Evolutionary conservation across 1,284 basidiomycete genomes (phyloP).

Genomic region (Coniophora puteana): DNA sequence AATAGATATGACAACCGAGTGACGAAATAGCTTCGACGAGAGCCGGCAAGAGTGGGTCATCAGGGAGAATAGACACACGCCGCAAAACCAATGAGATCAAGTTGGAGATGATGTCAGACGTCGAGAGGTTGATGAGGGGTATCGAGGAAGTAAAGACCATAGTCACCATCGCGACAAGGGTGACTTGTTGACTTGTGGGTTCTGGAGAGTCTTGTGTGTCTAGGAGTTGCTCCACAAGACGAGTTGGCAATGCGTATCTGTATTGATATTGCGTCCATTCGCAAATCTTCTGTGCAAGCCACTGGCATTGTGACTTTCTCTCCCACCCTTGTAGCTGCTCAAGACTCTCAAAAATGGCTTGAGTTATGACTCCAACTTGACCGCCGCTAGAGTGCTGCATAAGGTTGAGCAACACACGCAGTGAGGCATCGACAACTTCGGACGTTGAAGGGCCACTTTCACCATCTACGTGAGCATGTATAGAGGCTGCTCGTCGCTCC

Average conservation of each 20-base stretch:
- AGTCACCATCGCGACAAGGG: constrained; percentile 83
- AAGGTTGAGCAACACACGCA: constrained; percentile 73
- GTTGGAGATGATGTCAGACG: constrained; percentile 83
- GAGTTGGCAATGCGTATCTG: constrained; percentile 85
- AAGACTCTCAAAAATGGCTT: constrained; percentile 66
- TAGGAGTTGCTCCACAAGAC: constrained; percentile 79
- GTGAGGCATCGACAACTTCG: constrained; percentile 74
- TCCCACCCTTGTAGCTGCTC: constrained; percentile 67
- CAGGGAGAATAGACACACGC: constrained; percentile 57
- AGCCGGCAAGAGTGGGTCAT: constrained; percentile 68
- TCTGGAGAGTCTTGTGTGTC: constrained; percentile 59
- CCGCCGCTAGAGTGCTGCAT: constrained; percentile 74
- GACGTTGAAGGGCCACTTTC: constrained; percentile 77
- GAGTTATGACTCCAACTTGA: constrained; percentile 74
- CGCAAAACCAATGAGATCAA: constrained; percentile 75
- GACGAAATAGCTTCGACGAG: constrained; percentile 83
- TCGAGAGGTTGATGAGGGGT: constrained; percentile 87
- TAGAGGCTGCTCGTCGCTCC: constrained; percentile 81
- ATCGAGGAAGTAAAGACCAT: constrained; percentile 79
- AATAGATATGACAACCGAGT: constrained; percentile 88
- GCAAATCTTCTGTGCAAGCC: constrained; percentile 74
- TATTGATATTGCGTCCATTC: constrained; percentile 92
- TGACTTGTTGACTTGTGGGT: constrained; percentile 55
- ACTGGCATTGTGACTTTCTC: constrained; percentile 74
- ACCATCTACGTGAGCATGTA: constrained; percentile 84